Base-by-base conservation (phyloP, 805 yeast genomes). In the Maudiozyma turicensis region DNA sequence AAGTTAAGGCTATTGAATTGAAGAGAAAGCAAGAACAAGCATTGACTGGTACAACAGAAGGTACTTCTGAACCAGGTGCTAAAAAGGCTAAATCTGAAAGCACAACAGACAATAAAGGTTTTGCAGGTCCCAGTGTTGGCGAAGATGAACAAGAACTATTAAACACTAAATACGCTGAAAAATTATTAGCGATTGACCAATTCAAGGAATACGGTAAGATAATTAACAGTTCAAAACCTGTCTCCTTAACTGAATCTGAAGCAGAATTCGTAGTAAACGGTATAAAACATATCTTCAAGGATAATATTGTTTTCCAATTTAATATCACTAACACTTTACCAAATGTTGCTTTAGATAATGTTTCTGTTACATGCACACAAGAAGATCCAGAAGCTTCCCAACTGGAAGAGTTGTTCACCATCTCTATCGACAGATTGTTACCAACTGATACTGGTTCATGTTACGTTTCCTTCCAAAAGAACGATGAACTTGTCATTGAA, bases 251-350 rank as follows among this genome's bases (percentile, higher is more conserved):
- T 26, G 99, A 93, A 66, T 75, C 78, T 51, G 98, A 90, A 66
- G 88, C 95, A 52, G 99, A 93, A 69, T 88, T 89, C 66, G 90
- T 88, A 42, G 95, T 93, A 51, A 76, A 76, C 47, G 90, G 84
- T 35, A 73, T 86, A 49, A 90, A 87, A 67, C 98, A 90, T 65
- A 69, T 90, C 49, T 93, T 86, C 68, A 80, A 79, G 52, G 72
- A 78, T 13, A 82, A 85, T 59, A 72, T 84, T 60, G 79, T 91
- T 53, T 68, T 89, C 54, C 96, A 91, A 71, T 91, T 78, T 68
- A 81, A 84, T 55, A 78, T 93, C 54, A 77, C 83, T 50, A 93
- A 93, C 71, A 93, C 98, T 3, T 76, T 89, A 63, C 76, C 80
- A 26, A 93, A 84, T 58, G 78, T 83, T 49, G 78, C 85, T 37